Evolutionary conservation across 1,284 basidiomycete species (phyloP).

Genomic region (Sanghuangporus weigelae): DNA sequence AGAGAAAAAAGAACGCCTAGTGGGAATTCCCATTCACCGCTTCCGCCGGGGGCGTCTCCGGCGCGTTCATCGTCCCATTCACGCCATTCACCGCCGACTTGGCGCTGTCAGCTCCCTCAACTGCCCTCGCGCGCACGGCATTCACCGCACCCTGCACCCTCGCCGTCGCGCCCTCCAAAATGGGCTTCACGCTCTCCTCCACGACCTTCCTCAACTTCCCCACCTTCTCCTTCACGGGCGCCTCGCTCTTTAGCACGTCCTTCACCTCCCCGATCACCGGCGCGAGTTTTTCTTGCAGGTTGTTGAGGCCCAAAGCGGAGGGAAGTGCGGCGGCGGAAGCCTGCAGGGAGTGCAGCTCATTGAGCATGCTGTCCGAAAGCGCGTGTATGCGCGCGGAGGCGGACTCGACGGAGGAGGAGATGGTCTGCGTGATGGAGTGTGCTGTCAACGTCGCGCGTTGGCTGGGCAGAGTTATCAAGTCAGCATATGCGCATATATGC

Average conservation of each 20-base stretch:
- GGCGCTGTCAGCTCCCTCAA: background rate
- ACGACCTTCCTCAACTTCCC: conserved; percentile 1
- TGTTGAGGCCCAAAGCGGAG: conserved; percentile 37
- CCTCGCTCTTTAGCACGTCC: conserved; percentile 1
- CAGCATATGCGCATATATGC: background rate
- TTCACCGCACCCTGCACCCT: conserved; percentile 7
- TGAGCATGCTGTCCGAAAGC: conserved; percentile 59
- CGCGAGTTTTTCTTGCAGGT: conserved; percentile 2
- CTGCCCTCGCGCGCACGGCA: conserved; percentile 3
- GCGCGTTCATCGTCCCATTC: background rate
- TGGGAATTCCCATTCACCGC: background rate
- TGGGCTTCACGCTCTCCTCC: conserved; percentile 12
- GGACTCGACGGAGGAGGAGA: conserved; percentile 44
- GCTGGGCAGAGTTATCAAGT: conserved; percentile 28
- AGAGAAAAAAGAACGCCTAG: background rate
- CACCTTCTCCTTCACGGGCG: conserved; percentile 12
- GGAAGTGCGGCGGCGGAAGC: conserved; percentile 51
- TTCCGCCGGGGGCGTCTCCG: background rate
- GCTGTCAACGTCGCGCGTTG: conserved; percentile 67
- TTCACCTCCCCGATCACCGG: conserved; percentile 11
- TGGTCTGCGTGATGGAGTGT: conserved; percentile 52
- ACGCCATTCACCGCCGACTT: background rate
- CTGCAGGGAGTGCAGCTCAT: conserved; percentile 61
- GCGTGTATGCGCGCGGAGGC: conserved; percentile 44
- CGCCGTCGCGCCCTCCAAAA: conserved; percentile 7